Evolutionary conservation across 176 grass and related monocot genomes (phyloP), one percentile per base, ranked within the genome.

Genomic region (Hyparrhenia diplandra): DNA sequence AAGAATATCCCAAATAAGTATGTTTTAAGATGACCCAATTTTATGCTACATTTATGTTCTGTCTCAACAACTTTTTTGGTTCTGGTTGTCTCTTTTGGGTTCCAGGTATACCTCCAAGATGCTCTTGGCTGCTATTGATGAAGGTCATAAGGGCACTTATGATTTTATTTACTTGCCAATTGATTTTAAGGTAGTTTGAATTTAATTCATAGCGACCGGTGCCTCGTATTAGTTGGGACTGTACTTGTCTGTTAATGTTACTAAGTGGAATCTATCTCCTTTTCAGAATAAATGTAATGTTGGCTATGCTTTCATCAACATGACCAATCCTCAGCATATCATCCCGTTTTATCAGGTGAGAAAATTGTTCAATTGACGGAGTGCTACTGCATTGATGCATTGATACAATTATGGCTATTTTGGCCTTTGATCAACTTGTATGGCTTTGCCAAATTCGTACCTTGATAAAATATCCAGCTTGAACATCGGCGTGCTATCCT

Each of bases 1-100:
- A 98, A 98, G 81, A 98, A 98, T 60, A 98, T 98, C 58, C 95
- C 95, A 16, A 98, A 98, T 46, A 98, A 98, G 95, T 94, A 92
- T 75, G 89, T 80, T 10, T 24, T n/a, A 13, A 29, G 10, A 70
- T 32, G 13, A 65, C 11, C 31, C 72, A 77, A 51, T 87, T 64
- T 76, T 35, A 64, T 59, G 30, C 34, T 67, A 30, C 9, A 34
- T n/a, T 84, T 61, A 35, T 72, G 45, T 69, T n/a, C n/a, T 36
- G 18, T 27, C 23, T 81, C 12, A 18, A 69, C 27, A 63, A 3
- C 36, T 7, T 86, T 1, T 75, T 7, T 46, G 31, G 36, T 69
- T 63, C 25, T 68, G 31, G 12, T 57, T 71, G 24, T 7, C 34
- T 79, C 40, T 45, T 67, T 80, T 9, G 37, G 62, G 28, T 91